Base-by-base conservation (phyloP, 441 rosid genomes). In the Macaranga tanarius region DNA sequence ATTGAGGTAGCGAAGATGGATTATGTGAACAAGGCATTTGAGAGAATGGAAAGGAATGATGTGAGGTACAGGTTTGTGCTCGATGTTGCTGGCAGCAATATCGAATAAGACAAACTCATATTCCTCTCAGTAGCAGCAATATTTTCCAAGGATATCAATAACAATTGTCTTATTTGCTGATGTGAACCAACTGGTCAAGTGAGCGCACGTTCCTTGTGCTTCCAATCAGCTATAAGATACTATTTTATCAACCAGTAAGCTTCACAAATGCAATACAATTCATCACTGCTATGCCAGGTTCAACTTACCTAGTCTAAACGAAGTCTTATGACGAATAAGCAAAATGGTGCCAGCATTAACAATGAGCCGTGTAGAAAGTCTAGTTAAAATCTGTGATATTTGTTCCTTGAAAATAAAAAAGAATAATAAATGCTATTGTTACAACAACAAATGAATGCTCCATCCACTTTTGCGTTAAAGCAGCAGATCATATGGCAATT, bases 31-130 rank as follows among this genome's bases (percentile, higher is more conserved):
- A 17, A 81, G 72, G 86, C 87, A 44, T 76, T 83, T 64, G 81
- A 83, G 72, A 77, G 84, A 69, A 80, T 81, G 69, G 85, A 79
- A 71, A 80, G 28, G 81, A 88, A 84, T 62, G 88, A 84, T 58
- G 85, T 75, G 17, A 76, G 84, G 67, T 76, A 78, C 23, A 75
- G 87, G 77, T 83, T 86, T 61, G 87, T 84, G 61, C 65, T 79
- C 20, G 87, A 86, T 47, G 81, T 76, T 38, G 84, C 82, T 2
- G 80, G 84, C 68, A 77, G 84, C 76, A 74, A 81, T 57, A 76
- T 75, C 4, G 73, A 77, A 31, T 68, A 62, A 75, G 44, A 22
- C 45, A 51, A 6, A 50, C 28, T 47, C 17, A 4, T 8, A 15
- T 8, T 59, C n/a, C 50, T 15, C 52, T 22, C 10, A 20, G 52